These are phyloP conservation scores for Plasmodium gonderi DNA, from an alignment of 169 alveolate species.

Conservation along the genomic window DNA sequence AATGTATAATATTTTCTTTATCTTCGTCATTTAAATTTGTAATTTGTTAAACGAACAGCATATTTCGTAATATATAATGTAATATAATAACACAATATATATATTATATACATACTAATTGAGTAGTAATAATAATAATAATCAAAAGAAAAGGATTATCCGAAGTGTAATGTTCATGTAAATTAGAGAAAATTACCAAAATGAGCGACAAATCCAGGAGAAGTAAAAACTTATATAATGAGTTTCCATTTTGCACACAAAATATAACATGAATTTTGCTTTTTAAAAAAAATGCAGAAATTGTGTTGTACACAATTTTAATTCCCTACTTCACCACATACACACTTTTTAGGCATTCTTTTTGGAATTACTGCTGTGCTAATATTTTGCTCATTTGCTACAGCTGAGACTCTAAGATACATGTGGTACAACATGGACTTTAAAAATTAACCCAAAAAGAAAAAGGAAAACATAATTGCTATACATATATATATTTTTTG, in stretches of 20 bases:
- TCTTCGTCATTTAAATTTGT: background rate
- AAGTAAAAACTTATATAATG: slow-evolving; percentile 16
- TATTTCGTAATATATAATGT: background rate
- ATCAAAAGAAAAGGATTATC: background rate
- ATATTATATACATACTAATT: background rate
- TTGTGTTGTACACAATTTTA: background rate
- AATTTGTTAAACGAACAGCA: slow-evolving; percentile 19
- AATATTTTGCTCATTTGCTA: slow-evolving; percentile 60
- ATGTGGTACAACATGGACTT: slow-evolving; percentile 53
- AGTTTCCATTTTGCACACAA: background rate
- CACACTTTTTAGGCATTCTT: slow-evolving; percentile 32
- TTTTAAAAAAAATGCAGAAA: slow-evolving; percentile 14
- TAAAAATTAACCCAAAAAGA: background rate
- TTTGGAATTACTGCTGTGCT: slow-evolving; percentile 58
- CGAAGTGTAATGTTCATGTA: slow-evolving; percentile 5
- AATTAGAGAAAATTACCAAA: slow-evolving; percentile 21
- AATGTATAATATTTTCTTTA: background rate
- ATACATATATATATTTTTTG: background rate
- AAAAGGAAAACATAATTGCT: background rate
- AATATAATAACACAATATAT: slow-evolving; percentile 5
- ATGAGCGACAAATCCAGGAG: slow-evolving; percentile 75
- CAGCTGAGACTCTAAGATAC: slow-evolving; percentile 37
- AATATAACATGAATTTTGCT: background rate
- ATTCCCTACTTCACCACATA: background rate
- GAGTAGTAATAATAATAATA: background rate